phyloP scores from a whole-genome alignment of 768 basidiomycete species.

The Russula sp. region DNA sequence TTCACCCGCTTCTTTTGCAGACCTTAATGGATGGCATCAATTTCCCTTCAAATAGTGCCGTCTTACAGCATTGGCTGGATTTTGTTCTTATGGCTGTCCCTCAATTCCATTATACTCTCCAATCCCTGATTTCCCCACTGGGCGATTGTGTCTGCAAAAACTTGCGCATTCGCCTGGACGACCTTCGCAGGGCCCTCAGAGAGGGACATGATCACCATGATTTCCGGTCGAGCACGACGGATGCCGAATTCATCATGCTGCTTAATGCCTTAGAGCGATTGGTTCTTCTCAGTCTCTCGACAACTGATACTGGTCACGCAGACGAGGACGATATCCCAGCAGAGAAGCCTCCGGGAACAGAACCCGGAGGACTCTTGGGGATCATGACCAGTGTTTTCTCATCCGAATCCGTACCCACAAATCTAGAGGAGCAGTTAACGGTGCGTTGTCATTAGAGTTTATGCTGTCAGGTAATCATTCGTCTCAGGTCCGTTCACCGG shows the following conservation, averaged over 20 bases:
- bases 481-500: conserved; percentile 59
- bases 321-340: conserved; percentile 49
- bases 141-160: conserved; percentile 76
- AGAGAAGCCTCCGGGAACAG: conserved; percentile 44
- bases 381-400: conserved; percentile 91
- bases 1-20: conserved; percentile 69
- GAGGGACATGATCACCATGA: conserved; percentile 34
- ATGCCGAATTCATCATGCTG: conserved; percentile 79
- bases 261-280: conserved; percentile 80
- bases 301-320: conserved; percentile 38
- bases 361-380: conserved; percentile 68
- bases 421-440: conserved; percentile 48
- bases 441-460: conserved; percentile 33
- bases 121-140: conserved; percentile 61
- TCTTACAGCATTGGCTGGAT: conserved; percentile 94
- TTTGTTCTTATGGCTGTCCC: conserved; percentile 89
- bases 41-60: conserved; percentile 57
- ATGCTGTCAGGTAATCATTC: background rate
- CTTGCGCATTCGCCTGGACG: conserved; percentile 47
- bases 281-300: conserved; percentile 61
- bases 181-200: conserved; percentile 31
- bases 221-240: conserved; percentile 48
- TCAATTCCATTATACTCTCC: conserved; percentile 69
- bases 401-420: conserved; percentile 46
- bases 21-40: conserved; percentile 78